Evolutionary conservation across 2,329 filamentous ascomycete species (phyloP).

Genomic region (Monosporascus sp.): DNA sequence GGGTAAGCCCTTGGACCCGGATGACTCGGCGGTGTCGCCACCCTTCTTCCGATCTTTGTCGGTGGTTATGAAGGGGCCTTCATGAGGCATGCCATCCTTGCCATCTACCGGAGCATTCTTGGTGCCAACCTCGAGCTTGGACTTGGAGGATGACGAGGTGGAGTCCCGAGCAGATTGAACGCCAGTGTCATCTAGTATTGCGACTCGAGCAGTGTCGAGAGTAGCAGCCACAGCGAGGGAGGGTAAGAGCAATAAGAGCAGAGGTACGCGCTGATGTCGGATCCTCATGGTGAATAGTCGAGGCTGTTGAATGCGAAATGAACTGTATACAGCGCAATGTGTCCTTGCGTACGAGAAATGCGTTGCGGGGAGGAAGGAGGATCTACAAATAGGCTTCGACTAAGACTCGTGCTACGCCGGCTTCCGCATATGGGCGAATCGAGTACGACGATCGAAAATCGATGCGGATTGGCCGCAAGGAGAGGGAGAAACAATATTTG

Average conservation of each 20-base stretch:
- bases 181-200: conserved; percentile 11
- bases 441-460: no score
- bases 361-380: no score
- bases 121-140: conserved; percentile 38
- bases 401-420: no score
- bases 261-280: conserved; percentile 19
- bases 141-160: conserved; percentile 30
- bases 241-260: conserved; percentile 24
- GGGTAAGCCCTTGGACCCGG: conserved; percentile 35
- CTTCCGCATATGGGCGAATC: no score
- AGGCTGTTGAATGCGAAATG: background rate
- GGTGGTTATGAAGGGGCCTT: conserved; percentile 71
- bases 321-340: background rate
- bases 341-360: no score
- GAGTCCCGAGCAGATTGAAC: conserved; percentile 15
- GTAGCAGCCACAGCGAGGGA: conserved; percentile 20
- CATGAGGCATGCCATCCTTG: conserved; percentile 88
- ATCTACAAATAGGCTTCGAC: no score
- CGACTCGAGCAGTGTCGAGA: conserved; percentile 9
- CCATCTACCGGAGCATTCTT: conserved; percentile 89
- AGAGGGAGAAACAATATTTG: no score
- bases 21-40: conserved; percentile 24
- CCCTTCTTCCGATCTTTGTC: conserved; percentile 35
- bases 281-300: conserved; percentile 21
- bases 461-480: no score